Conservation (phyloP, 192 early-diverging fungal species). For the Entomortierella lignicola region DNA sequence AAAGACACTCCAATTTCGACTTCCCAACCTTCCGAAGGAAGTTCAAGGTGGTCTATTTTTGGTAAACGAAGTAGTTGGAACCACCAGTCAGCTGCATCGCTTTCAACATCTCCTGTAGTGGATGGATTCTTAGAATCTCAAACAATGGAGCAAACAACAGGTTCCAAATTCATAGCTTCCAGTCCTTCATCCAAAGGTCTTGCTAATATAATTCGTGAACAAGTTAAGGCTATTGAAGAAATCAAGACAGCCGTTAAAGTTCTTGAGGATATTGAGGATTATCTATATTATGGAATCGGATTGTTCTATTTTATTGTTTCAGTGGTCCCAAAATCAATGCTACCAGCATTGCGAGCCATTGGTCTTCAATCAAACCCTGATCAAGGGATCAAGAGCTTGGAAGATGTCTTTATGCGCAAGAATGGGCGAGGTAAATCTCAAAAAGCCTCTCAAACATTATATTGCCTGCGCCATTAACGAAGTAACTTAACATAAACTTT, state of each 20-base stretch:
- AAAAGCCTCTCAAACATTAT: neutral
- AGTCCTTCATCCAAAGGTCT: slow-evolving; percentile 25
- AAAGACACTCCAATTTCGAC: slow-evolving; percentile 8
- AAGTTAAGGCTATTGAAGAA: slow-evolving; percentile 43
- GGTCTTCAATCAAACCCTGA: slow-evolving; percentile 49
- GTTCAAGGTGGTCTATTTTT: slow-evolving; percentile 46
- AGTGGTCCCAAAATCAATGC: slow-evolving; percentile 46
- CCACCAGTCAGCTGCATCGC: slow-evolving; percentile 22
- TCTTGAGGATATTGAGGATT: slow-evolving; percentile 53
- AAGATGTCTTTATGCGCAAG: slow-evolving; percentile 31
- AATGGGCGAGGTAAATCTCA: slow-evolving; percentile 30
- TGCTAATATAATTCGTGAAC: slow-evolving; percentile 33
- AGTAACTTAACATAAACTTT: no score
- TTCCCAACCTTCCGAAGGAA: slow-evolving; percentile 26
- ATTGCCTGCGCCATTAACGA: no score
- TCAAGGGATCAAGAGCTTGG: slow-evolving; percentile 39
- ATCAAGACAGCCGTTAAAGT: slow-evolving; percentile 42
- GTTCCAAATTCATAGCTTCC: slow-evolving; percentile 19
- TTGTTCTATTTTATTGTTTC: slow-evolving; percentile 56
- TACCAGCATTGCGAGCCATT: slow-evolving; percentile 44
- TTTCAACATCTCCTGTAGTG: slow-evolving; percentile 17
- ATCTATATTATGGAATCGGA: slow-evolving; percentile 54
- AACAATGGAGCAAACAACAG: slow-evolving; percentile 2
- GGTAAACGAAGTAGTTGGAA: slow-evolving; percentile 23
- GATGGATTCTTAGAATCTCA: slow-evolving; percentile 6